phyloP scores from a whole-genome alignment of 306 rosid genomes.

The Quercus dentata region DNA sequence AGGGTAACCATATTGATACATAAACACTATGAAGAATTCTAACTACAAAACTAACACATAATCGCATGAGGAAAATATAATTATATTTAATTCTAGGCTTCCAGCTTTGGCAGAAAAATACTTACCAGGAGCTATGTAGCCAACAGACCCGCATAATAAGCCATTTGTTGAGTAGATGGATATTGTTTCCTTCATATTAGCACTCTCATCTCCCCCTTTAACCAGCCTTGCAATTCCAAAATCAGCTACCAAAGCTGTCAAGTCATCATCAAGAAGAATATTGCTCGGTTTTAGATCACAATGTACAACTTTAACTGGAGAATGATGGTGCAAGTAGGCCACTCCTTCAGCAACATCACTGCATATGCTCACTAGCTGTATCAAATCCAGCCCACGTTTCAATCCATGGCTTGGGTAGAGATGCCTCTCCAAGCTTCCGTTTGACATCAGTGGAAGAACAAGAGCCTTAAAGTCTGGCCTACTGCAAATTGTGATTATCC shows the following conservation, averaged over 20 bases:
- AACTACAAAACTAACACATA: not conserved
- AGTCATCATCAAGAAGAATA: slow-evolving; percentile 72
- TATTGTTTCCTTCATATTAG: slow-evolving; percentile 25
- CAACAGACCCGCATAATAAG: slow-evolving; percentile 78
- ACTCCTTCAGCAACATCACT: slow-evolving; percentile 88
- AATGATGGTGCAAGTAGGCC: slow-evolving; percentile 84
- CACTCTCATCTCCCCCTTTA: slow-evolving; percentile 32
- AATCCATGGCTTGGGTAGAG: slow-evolving; percentile 57
- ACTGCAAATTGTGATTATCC: slow-evolving; percentile 76
- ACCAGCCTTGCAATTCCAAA: slow-evolving; percentile 83
- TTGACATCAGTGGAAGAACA: slow-evolving; percentile 86
- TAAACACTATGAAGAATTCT: not conserved
- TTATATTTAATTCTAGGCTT: not conserved
- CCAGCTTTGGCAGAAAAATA: not conserved
- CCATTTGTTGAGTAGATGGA: slow-evolving; percentile 71
- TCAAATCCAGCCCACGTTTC: slow-evolving; percentile 43
- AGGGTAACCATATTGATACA: too few relatives aligned
- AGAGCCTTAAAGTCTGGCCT: slow-evolving; percentile 78
- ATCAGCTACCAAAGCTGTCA: slow-evolving; percentile 86
- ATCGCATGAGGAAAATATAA: not conserved
- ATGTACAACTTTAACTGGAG: slow-evolving; percentile 76
- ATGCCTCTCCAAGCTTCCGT: slow-evolving; percentile 85
- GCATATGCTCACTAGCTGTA: slow-evolving; percentile 72
- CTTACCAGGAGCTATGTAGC: slow-evolving; percentile 94
- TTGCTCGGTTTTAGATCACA: slow-evolving; percentile 95